Percentiles rank a stretch among this genome's conserved stretches.
Evolutionary conservation across 1,284 basidiomycete genomes (phyloP).

Genomic region (Ceratobasidium sp.): DNA sequence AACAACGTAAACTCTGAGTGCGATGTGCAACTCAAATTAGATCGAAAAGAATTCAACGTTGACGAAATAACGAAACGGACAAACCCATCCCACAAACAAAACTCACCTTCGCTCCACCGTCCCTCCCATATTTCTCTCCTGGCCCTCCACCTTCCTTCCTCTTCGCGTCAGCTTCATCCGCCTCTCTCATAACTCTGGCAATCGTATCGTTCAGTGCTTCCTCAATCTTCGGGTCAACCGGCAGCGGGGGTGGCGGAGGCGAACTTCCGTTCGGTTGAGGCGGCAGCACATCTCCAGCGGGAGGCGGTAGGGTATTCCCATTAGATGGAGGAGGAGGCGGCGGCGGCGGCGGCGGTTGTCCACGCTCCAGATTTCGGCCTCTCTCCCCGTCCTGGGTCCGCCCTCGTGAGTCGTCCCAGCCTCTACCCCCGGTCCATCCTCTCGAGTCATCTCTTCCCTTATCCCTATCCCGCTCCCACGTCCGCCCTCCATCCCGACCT

Average conservation of each 20-base stretch:
- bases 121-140: background rate
- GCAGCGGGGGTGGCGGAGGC: background rate
- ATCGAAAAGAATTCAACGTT: constrained; percentile 13
- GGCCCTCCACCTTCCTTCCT: background rate
- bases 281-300: too few relatives aligned
- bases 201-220: constrained; percentile 26
- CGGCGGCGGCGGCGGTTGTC: too few relatives aligned
- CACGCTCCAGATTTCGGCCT: too few relatives aligned
- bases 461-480: background rate
- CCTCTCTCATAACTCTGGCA: constrained; percentile 31
- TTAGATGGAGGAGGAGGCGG: too few relatives aligned
- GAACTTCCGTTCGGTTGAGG: too few relatives aligned
- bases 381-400: too few relatives aligned
- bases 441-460: background rate
- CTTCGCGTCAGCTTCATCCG: constrained; percentile 30
- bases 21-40: constrained; percentile 9
- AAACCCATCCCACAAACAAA: constrained; percentile 23
- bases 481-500: background rate
- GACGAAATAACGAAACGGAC: constrained; percentile 28
- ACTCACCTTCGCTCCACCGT: constrained; percentile 7
- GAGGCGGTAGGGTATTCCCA: too few relatives aligned
- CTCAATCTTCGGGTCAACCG: constrained; percentile 27
- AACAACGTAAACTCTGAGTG: too few relatives aligned
- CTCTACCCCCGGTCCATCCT: background rate
- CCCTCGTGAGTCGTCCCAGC: background rate